Evolutionary conservation across 306 rosid species (phyloP).

Genomic region (Prunus kanzakura): DNA sequence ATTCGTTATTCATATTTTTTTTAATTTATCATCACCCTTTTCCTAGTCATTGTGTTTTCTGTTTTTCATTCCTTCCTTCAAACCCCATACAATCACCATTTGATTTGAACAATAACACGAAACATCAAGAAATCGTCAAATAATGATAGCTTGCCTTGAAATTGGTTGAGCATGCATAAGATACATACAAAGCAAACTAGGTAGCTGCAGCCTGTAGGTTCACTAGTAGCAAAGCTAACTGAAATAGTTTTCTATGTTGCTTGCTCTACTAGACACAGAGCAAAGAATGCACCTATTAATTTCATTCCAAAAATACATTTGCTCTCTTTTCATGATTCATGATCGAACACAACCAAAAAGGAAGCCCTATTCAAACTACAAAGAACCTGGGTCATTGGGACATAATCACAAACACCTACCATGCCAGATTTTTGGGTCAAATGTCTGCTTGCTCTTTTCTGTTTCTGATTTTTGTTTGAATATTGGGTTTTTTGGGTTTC

Average conservation of each 20-base stretch:
- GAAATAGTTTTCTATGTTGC: too few relatives aligned
- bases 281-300: too few relatives aligned
- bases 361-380: neutral
- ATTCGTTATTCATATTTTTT: too few relatives aligned
- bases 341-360: neutral
- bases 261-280: too few relatives aligned
- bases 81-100: too few relatives aligned
- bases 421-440: neutral
- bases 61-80: neutral
- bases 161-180: neutral
- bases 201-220: neutral
- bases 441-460: too few relatives aligned
- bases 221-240: neutral
- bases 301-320: too few relatives aligned
- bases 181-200: neutral
- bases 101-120: too few relatives aligned
- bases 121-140: neutral
- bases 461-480: too few relatives aligned
- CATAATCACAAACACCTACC: constrained; percentile 23
- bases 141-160: neutral
- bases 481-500: too few relatives aligned
- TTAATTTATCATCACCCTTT: too few relatives aligned
- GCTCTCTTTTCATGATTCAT: too few relatives aligned
- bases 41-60: neutral
- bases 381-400: neutral